Percentiles rank a stretch among this genome's conserved stretches.
Evolutionary conservation across 2,329 filamentous ascomycete genomes (phyloP).

Genomic region (Xylaria sp.): DNA sequence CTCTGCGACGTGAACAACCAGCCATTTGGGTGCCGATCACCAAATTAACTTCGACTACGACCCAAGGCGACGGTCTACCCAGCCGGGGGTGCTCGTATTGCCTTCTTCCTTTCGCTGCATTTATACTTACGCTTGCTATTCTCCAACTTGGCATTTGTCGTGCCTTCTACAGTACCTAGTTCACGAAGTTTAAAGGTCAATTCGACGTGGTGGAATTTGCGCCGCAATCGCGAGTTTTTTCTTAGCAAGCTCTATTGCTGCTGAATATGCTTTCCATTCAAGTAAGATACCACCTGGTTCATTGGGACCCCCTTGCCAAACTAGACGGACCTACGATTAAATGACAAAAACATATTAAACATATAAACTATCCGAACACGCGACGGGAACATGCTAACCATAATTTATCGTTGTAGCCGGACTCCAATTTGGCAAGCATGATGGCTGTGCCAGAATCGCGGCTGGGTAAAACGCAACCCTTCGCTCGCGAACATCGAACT

Average conservation of each 20-base stretch:
- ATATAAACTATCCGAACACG: too few species aligned
- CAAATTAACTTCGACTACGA: slow-evolving; percentile 36
- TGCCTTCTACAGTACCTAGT: neutral
- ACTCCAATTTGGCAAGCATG: slow-evolving; percentile 34
- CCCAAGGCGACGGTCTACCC: slow-evolving; percentile 36
- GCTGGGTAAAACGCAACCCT: slow-evolving; percentile 30
- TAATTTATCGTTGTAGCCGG: slow-evolving; percentile 31
- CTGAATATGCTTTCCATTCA: slow-evolving; percentile 41
- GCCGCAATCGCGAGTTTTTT: too few species aligned
- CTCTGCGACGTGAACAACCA: slow-evolving; percentile 32
- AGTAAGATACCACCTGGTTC: slow-evolving; percentile 29
- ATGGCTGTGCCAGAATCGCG: slow-evolving; percentile 31
- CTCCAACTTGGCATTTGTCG: slow-evolving; percentile 1
- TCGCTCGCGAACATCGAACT: slow-evolving; percentile 49
- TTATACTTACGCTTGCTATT: slow-evolving; percentile 10
- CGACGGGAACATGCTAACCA: slow-evolving; percentile 17
- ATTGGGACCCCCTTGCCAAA: neutral
- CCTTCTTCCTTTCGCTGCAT: slow-evolving; percentile 6
- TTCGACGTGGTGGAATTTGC: slow-evolving; percentile 4
- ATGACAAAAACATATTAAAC: too few species aligned
- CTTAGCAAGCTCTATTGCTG: too few species aligned
- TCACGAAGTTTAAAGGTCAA: neutral
- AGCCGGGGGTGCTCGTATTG: neutral
- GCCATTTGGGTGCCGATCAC: slow-evolving; percentile 27
- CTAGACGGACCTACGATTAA: neutral